These are phyloP conservation scores for Cercospora brassicicola DNA, from an alignment of 2,329 filamentous ascomycete species.

Conservation along the genomic window DNA sequence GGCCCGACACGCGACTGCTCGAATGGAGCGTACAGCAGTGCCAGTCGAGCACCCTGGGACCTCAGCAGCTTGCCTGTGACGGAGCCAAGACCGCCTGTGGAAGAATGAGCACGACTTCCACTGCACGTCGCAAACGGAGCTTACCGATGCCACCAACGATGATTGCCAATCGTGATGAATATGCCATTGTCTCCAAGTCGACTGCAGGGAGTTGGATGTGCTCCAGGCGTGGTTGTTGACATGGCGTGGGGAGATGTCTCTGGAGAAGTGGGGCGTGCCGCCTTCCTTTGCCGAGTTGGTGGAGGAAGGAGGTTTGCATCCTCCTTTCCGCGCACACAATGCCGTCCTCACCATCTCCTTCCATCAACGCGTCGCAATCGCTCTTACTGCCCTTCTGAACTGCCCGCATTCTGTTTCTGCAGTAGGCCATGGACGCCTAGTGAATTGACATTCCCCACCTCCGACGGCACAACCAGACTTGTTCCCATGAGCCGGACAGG, in stretches of 20 bases:
- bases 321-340: neutral
- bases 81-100: conserved; percentile 46
- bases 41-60: conserved; percentile 46
- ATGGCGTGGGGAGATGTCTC: neutral
- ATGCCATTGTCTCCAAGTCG: conserved; percentile 27
- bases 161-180: conserved; percentile 45
- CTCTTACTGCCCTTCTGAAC: too few species aligned
- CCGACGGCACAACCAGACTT: neutral
- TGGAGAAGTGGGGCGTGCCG: neutral
- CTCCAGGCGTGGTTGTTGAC: neutral
- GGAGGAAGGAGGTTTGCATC: neutral
- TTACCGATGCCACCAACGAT: conserved; percentile 46
- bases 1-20: conserved; percentile 43
- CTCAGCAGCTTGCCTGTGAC: conserved; percentile 46
- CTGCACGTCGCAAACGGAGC: conserved; percentile 24
- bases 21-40: conserved; percentile 51
- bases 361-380: neutral
- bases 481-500: neutral
- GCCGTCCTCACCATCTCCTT: neutral
- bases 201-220: neutral
- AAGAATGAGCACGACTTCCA: neutral
- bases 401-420: neutral
- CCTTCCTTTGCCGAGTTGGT: neutral
- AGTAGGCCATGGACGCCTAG: neutral
- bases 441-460: neutral